These are phyloP conservation scores for Picea sitchensis DNA, from an alignment of 75 land plant species.

Conservation along the genomic window DNA sequence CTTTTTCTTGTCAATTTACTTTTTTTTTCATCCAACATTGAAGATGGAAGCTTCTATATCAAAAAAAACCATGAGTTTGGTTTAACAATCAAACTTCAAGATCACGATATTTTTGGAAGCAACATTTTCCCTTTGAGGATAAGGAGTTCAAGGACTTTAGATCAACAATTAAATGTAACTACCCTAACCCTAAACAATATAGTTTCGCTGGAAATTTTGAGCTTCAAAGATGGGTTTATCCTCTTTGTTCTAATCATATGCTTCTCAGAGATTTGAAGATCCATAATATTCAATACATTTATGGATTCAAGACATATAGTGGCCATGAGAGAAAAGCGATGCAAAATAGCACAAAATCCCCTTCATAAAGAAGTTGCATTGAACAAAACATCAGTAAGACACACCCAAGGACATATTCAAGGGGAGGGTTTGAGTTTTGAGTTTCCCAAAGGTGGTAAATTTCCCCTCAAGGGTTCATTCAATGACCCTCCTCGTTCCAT, in stretches of 20 bases:
- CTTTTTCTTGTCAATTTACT: constrained; percentile 83
- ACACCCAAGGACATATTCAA: too few species aligned
- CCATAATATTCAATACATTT: constrained; percentile 50
- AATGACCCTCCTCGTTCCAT: too few species aligned
- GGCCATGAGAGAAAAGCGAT: constrained; percentile 69
- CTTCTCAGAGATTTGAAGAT: constrained; percentile 81
- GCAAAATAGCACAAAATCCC: constrained; percentile 64
- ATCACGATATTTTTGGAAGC: constrained; percentile 63
- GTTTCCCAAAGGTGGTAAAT: too few species aligned
- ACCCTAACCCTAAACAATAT: constrained; percentile 82
- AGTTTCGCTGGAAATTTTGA: constrained; percentile 83
- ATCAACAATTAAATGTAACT: constrained; percentile 64
- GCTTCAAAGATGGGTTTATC: constrained; percentile 32
- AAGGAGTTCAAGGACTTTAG: constrained; percentile 40
- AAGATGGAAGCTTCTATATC: constrained; percentile 86
- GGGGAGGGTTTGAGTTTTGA: too few species aligned
- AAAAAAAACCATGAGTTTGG: constrained; percentile 94
- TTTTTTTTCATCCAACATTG: constrained; percentile 67
- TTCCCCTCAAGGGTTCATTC: too few species aligned
- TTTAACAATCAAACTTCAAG: constrained; percentile 90
- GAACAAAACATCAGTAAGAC: constrained; percentile 59
- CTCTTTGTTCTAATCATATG: constrained; percentile 64
- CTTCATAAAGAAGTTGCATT: constrained; percentile 64
- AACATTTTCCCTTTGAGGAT: constrained; percentile 50
- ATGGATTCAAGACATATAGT: constrained; percentile 57